Evolutionary conservation across 75 land plant genomes (phyloP).

Genomic region (Pinus tabuliformis): DNA sequence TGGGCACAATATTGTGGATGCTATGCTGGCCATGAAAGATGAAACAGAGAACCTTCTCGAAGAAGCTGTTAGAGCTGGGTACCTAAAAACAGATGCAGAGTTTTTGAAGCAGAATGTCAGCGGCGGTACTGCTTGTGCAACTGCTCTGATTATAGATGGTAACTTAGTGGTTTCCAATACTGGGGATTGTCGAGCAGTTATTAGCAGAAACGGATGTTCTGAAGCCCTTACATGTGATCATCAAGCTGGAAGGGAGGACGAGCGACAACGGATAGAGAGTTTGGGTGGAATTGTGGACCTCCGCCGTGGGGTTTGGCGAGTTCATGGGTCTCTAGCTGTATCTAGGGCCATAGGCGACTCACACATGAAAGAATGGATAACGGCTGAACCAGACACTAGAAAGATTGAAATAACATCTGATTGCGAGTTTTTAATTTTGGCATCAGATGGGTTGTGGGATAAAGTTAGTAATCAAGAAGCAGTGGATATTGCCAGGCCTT

Average conservation of each 20-base stretch:
- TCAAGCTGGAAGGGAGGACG: slow-evolving; percentile 42
- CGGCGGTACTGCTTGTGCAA: background rate
- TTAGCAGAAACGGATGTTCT: slow-evolving; percentile 54
- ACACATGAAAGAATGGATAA: slow-evolving; percentile 55
- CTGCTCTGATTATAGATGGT: slow-evolving; percentile 30
- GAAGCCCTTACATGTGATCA: slow-evolving; percentile 50
- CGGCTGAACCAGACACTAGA: slow-evolving; percentile 50
- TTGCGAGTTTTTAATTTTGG: slow-evolving; percentile 56
- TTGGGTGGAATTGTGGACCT: slow-evolving; percentile 60
- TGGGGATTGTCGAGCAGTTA: slow-evolving; percentile 72
- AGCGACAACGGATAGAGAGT: slow-evolving; percentile 41
- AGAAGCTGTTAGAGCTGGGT: slow-evolving; percentile 52
- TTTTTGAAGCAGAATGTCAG: slow-evolving; percentile 40
- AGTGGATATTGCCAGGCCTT: slow-evolving; percentile 39
- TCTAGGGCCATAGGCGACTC: slow-evolving; percentile 64
- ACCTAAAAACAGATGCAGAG: slow-evolving; percentile 54
- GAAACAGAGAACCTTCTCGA: slow-evolving; percentile 18
- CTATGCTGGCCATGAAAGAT: background rate
- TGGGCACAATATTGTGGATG: slow-evolving; percentile 39
- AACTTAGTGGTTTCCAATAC: slow-evolving; percentile 55
- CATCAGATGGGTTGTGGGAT: slow-evolving; percentile 83
- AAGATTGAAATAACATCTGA: slow-evolving; percentile 32
- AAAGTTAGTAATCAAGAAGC: slow-evolving; percentile 66
- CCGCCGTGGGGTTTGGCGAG: slow-evolving; percentile 57
- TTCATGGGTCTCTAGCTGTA: slow-evolving; percentile 58